Evolutionary conservation across 495 filamentous ascomycete genomes (phyloP).

Genomic region (Lindgomyces ingoldianus): DNA sequence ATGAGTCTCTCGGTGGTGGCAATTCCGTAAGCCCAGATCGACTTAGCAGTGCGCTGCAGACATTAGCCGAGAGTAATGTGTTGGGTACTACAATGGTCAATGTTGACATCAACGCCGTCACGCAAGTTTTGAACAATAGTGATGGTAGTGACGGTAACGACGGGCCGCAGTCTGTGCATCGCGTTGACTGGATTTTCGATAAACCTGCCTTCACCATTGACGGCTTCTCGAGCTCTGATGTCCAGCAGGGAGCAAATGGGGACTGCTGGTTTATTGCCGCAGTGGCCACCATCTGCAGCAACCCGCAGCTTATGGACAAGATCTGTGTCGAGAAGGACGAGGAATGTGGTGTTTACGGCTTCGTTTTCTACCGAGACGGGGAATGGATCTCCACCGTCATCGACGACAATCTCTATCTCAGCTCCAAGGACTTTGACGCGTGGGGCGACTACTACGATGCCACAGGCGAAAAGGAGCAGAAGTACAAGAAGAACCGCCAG

Average conservation of each 20-base stretch:
- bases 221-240: conserved; percentile 53
- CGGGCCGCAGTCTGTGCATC: conserved; percentile 30
- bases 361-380: conserved; percentile 87
- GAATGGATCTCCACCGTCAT: conserved; percentile 90
- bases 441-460: conserved; percentile 34
- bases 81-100: conserved; percentile 53
- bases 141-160: conserved; percentile 7
- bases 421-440: conserved; percentile 74
- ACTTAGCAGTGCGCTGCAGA: conserved; percentile 19
- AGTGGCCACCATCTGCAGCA: conserved; percentile 77
- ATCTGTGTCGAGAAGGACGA: conserved; percentile 83
- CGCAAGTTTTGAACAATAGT: conserved; percentile 47
- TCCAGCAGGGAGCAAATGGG: conserved; percentile 74
- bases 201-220: conserved; percentile 33
- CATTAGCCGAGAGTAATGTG: conserved; percentile 19
- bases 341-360: conserved; percentile 85
- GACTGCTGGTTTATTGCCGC: conserved; percentile 94
- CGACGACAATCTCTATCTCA: conserved; percentile 80
- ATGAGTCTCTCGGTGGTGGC: background rate
- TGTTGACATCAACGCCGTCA: conserved; percentile 53
- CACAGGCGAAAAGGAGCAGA: conserved; percentile 22
- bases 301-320: conserved; percentile 72
- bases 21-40: conserved; percentile 1
- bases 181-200: conserved; percentile 36
- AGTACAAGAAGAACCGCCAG: conserved; percentile 44